Evolutionary conservation across 441 rosid species (phyloP).

Genomic region (Arabidopsis lyrata): DNA sequence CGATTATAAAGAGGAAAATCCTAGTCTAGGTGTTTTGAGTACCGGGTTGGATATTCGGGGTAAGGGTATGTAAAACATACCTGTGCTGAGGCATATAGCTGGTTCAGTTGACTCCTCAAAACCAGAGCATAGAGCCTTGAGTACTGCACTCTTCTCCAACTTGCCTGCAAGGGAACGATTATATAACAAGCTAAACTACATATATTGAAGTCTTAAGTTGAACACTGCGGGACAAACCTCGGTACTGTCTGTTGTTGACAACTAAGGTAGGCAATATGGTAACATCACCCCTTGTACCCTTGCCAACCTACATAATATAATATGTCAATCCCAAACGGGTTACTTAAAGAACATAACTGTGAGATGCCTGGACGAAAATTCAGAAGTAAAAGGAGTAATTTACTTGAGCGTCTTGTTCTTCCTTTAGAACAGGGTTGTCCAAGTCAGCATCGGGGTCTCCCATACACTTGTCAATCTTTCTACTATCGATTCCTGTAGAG

Average conservation of each 20-base stretch:
- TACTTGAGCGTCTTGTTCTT: slow-evolving; percentile 97
- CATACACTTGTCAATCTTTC: slow-evolving; percentile 87
- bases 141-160: slow-evolving; percentile 90
- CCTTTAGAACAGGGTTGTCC: slow-evolving; percentile 83
- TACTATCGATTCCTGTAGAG: slow-evolving; percentile 70
- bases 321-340: slow-evolving; percentile 40
- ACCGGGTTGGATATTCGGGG: not conserved
- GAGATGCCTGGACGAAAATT: slow-evolving; percentile 38
- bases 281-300: slow-evolving; percentile 98
- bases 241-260: slow-evolving; percentile 94
- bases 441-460: slow-evolving; percentile 80
- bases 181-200: slow-evolving; percentile 21
- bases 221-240: slow-evolving; percentile 60
- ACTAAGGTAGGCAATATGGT: slow-evolving; percentile 99
- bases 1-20: not conserved
- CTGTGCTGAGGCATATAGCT: slow-evolving; percentile 85
- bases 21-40: not conserved
- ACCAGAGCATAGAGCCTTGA: slow-evolving; percentile 97
- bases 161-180: slow-evolving; percentile 69
- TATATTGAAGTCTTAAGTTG: slow-evolving; percentile 1
- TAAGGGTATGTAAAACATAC: slow-evolving; percentile 44
- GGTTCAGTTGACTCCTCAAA: slow-evolving; percentile 99
- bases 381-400: slow-evolving; percentile 37
- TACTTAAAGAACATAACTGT: not conserved
- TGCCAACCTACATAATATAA: slow-evolving; percentile 76